Base-by-base conservation (phyloP, 192 early-diverging fungal genomes). In the Dissophora ornata region DNA sequence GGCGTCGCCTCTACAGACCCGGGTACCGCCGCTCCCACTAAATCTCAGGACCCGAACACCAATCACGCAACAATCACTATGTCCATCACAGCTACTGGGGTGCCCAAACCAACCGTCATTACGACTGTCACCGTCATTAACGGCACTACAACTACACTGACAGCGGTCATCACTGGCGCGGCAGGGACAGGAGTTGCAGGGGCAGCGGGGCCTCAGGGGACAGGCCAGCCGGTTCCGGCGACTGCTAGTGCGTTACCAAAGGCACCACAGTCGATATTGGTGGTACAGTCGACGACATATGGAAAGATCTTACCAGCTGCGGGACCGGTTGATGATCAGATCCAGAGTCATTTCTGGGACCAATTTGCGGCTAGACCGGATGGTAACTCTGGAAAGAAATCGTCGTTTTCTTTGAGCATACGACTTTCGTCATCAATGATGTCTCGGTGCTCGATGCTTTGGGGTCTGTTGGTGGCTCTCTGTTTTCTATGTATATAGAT, bases 271-370 rank as follows among this genome's bases (percentile, higher is more conserved):
- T 75, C 71, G 3, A 42, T 75, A 30, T 25, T 75, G 4, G 57
- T 67, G 2, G 19, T 75, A 24, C 63, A 75, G 38, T 66, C 57
- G 7, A 61, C 57, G 6, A 47, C 56, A 0, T 75, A 48, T 33
- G 71, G 63, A 12, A 75, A 75, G 33, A 57, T 62, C 29, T 26
- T 75, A n/a, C 71, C 71, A 4, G 71, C 71, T 1, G 71, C 62
- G 25, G 62, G 57, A 30, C 63, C 71, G 0, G 32, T 22, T 13
- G 51, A 75, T 29, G 71, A 67, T 26, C 50, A 55, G 22, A 67
- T 67, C 19, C 34, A 57, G 13, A 58, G 70, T 28, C 70, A 73
- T 30, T 67, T 67, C 45, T 67, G 71, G 71, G 71, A 67, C 24
- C 71, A 65, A 48, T 64, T 58, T 21, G 33, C 38, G 1, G 24